Base-by-base conservation (phyloP, 1,284 basidiomycete genomes). In the Marasmius oreades region DNA sequence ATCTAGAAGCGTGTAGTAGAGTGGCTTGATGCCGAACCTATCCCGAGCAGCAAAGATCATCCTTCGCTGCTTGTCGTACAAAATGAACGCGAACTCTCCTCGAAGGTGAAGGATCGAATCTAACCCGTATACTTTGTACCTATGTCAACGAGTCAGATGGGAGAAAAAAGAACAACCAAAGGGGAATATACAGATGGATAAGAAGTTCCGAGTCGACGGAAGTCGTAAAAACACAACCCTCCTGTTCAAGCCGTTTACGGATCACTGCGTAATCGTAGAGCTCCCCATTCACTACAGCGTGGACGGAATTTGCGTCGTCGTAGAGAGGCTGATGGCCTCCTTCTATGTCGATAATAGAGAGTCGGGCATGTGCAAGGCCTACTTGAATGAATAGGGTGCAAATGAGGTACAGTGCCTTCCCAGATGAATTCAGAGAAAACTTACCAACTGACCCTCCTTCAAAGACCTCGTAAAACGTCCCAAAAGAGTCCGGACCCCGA, bases 21-120 rank as follows among this genome's bases (percentile, higher is more conserved):
- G 57, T 3, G 64, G 64, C 46, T 63, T 63, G 53, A 66, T 62
- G 5, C 64, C 63, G 23, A 66, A 63, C 14, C 64, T 42, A 47
- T 66, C 64, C 12, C 64, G 60, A 1, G 62, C 64, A 3, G 53
- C 62, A 20, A 66, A 60, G 11, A 63, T 34, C 5, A 62, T 16
- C 1, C 59, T 48, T 0, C 62, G 59, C 28, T 59, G 53, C 33
- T 47, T 36, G 37, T 66, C 64, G 52, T 63, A 66, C 20, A 66
- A 47, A 16, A 62, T 59, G 43, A 66, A 66, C 2, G 64, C 62
- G 34, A 63, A 64, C 45, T 66, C 64, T 31, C 64, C 64, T 23
- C 60, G 51, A 8, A 61, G 57, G 26, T 57, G 37, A 26, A 33
- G 45, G n/a, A 61, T 37, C 20, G 57, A 52, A 42, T 56, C 45